Conservation (phyloP, 345 rosid species). For the Iberis pinnata region DNA sequence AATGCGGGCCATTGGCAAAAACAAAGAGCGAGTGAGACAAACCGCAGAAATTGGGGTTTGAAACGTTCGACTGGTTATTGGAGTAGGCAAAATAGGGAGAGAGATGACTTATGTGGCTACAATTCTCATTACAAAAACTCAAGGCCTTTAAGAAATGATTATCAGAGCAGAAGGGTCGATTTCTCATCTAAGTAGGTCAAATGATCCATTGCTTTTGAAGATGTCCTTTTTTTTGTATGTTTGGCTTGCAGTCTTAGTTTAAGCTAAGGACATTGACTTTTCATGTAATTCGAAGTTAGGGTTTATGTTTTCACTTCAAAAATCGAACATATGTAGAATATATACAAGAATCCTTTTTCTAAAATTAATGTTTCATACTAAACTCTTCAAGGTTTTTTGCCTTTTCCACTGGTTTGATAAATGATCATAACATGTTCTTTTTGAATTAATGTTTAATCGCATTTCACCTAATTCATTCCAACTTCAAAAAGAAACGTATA, state of each 20-base stretch:
- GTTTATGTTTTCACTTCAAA: too few species aligned
- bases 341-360: conserved; percentile 6
- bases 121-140: conserved; percentile 36
- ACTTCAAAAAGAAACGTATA: conserved; percentile 11
- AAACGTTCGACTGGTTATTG: conserved; percentile 30
- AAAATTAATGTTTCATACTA: neutral
- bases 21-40: conserved; percentile 14
- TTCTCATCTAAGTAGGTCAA: conserved; percentile 29
- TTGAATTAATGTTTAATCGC: neutral
- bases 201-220: neutral
- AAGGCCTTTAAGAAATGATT: conserved; percentile 32
- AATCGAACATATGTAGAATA: conserved; percentile 8
- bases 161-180: conserved; percentile 41
- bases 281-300: too few species aligned
- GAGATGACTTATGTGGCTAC: conserved; percentile 37
- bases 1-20: conserved; percentile 33
- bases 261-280: too few species aligned
- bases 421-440: too few species aligned
- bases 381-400: neutral
- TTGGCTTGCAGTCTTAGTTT: neutral
- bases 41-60: conserved; percentile 26
- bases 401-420: too few species aligned
- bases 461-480: conserved; percentile 17
- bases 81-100: conserved; percentile 40
- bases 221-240: neutral